Base-by-base conservation (phyloP, 371 early-diverging fungal species). In the Apophysomyces sp. region DNA sequence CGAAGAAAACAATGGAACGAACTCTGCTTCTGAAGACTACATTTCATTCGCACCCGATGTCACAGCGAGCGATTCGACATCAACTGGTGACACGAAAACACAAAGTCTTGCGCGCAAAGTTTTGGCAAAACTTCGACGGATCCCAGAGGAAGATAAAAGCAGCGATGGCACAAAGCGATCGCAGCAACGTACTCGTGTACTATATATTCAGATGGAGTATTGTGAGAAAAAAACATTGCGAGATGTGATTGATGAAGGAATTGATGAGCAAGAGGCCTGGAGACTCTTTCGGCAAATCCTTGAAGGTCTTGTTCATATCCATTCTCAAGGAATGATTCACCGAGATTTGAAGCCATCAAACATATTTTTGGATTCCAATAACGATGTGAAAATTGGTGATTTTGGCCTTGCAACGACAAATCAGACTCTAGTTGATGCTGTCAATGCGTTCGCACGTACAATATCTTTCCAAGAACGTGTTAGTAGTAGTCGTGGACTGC, bases 191-290 rank as follows among this genome's bases (percentile, higher is more conserved):
- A 81, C 85, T 8, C 74, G 85, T 27, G 83, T 88, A 2, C 77
- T 97, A 32, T 97, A 95, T 58, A 98, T 98, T 61, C 98, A 98
- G 71, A 98, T 98, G 98, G 97, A 98, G 74, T 97, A 96, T 69
- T 98, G 98, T 69, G 96, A 96, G 67, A 89, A 94, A 55, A 92
- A 93, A 63, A 97, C 98, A 0, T 76, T 98, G 5, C 83, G 87
- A 51, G 94, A 97, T 67, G 72, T 93, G 18, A 95, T 98, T 66
- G 90, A 90, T 34, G 89, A 86, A 62, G 92, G 92, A 0, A 58
- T 96, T n/a, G 86, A 86, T 30, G 81, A 80, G 26, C 82, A 89
- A 32, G 89, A 90, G 61, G 81, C 77, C 3, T 83, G 86, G 85
- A 78, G 88, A 28, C 63, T 93, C 16, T 89, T 93, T 54, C 79